Evolutionary conservation across 2,329 filamentous ascomycete genomes (phyloP).

Genomic region (Nemania sp.): DNA sequence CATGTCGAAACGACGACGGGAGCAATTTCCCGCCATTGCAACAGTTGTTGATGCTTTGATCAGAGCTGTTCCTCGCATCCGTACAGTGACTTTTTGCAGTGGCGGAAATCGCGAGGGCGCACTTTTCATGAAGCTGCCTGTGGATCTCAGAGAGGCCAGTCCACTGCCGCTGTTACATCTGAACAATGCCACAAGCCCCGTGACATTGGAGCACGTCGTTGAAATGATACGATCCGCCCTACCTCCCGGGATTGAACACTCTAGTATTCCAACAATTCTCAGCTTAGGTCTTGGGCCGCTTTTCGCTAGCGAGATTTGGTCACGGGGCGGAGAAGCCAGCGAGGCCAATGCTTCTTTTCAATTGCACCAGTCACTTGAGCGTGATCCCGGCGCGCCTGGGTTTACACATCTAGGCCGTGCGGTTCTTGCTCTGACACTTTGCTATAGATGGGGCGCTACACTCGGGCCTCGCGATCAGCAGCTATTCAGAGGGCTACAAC

Average conservation of each 20-base stretch:
- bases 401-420: constrained; percentile 73
- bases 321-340: constrained; percentile 50
- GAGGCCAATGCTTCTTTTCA: constrained; percentile 66
- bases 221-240: constrained; percentile 46
- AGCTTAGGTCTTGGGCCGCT: constrained; percentile 47
- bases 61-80: constrained; percentile 69
- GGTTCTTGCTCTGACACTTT: constrained; percentile 70
- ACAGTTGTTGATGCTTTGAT: constrained; percentile 78
- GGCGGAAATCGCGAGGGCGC: constrained; percentile 86
- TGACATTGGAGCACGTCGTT: constrained; percentile 44
- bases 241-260: constrained; percentile 44
- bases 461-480: constrained; percentile 52
- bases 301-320: constrained; percentile 57
- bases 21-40: constrained; percentile 82
- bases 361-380: constrained; percentile 71
- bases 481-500: constrained; percentile 48
- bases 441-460: constrained; percentile 72
- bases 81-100: constrained; percentile 79
- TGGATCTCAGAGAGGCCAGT: constrained; percentile 61
- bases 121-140: constrained; percentile 70
- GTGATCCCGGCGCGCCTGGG: constrained; percentile 70
- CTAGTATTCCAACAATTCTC: constrained; percentile 47
- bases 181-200: constrained; percentile 13
- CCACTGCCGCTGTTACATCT: constrained; percentile 57
- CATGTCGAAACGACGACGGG: constrained; percentile 76